Evolutionary conservation across 2,329 filamentous ascomycete species (phyloP).

Genomic region (Pyricularia pennisetigena): DNA sequence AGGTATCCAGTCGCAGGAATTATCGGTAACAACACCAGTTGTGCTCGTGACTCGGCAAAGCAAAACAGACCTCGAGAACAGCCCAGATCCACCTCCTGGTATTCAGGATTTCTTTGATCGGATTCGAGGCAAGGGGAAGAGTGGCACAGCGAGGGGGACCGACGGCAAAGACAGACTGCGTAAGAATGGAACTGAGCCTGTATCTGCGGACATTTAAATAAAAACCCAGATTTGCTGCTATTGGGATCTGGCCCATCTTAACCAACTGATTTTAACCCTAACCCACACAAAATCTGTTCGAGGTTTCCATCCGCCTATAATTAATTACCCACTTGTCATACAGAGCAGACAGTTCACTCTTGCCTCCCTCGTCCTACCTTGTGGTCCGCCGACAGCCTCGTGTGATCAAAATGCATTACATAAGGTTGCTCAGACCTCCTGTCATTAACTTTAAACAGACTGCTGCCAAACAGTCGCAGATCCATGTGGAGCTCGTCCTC

Average conservation of each 20-base stretch:
- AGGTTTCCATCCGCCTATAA: not conserved
- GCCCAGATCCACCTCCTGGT: not conserved
- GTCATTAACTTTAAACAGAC: conserved; percentile 15
- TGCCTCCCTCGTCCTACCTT: not conserved
- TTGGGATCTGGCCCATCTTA: not conserved
- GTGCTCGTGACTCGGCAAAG: not conserved
- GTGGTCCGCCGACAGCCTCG: not conserved
- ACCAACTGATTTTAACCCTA: not conserved
- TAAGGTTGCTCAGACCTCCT: conserved; percentile 40
- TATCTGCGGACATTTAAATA: too few species aligned
- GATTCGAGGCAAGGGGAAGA: not conserved
- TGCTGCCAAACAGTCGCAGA: conserved; percentile 11
- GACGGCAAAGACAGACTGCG: not conserved
- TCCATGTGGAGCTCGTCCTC: conserved; percentile 33
- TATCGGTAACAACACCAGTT: not conserved
- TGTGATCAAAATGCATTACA: conserved; percentile 41
- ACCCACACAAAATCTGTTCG: not conserved
- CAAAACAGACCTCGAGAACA: not conserved
- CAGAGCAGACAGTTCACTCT: too few species aligned
- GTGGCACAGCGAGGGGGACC: too few species aligned
- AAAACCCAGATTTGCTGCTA: too few species aligned
- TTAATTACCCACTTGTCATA: not conserved
- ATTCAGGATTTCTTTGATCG: not conserved
- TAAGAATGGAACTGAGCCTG: not conserved
- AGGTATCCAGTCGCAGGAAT: not conserved